Evolutionary conservation across 768 basidiomycete genomes (phyloP).

Genomic region (Suillus brevipes): DNA sequence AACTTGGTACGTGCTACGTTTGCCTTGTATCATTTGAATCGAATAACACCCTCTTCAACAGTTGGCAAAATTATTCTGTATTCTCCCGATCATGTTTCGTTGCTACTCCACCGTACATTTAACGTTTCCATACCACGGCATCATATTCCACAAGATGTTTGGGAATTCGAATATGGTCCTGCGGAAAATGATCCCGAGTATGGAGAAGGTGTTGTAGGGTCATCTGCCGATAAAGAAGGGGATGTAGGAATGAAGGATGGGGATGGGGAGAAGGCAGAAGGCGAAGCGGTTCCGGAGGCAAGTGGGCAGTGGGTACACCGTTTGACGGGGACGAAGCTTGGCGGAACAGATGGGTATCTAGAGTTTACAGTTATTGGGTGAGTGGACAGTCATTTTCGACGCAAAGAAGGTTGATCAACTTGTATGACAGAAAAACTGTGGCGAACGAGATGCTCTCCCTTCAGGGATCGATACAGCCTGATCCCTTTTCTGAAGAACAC

Average conservation of each 20-base stretch:
- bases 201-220: conserved; percentile 34
- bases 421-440: conserved; percentile 64
- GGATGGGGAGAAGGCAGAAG: conserved; percentile 10
- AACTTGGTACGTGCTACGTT: conserved; percentile 51
- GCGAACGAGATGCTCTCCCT: conserved; percentile 94
- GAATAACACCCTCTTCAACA: conserved; percentile 29
- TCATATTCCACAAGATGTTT: conserved; percentile 79
- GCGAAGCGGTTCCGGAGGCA: conserved; percentile 38
- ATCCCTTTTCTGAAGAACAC: not conserved
- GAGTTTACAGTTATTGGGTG: conserved; percentile 91
- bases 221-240: not conserved
- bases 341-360: conserved; percentile 63
- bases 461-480: conserved; percentile 66
- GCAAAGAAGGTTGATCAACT: conserved; percentile 9
- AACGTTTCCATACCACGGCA: conserved; percentile 93
- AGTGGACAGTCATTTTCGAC: conserved; percentile 27
- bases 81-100: conserved; percentile 89
- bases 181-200: conserved; percentile 80
- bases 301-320: conserved; percentile 82
- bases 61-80: conserved; percentile 86
- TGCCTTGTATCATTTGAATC: not conserved
- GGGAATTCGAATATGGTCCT: conserved; percentile 85
- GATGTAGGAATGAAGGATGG: conserved; percentile 17
- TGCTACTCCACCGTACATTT: conserved; percentile 89
- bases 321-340: conserved; percentile 65